Evolutionary conservation across 1,284 basidiomycete species (phyloP), one percentile per base, ranked within the genome.

Genomic region (Rhodotorula sp.): DNA sequence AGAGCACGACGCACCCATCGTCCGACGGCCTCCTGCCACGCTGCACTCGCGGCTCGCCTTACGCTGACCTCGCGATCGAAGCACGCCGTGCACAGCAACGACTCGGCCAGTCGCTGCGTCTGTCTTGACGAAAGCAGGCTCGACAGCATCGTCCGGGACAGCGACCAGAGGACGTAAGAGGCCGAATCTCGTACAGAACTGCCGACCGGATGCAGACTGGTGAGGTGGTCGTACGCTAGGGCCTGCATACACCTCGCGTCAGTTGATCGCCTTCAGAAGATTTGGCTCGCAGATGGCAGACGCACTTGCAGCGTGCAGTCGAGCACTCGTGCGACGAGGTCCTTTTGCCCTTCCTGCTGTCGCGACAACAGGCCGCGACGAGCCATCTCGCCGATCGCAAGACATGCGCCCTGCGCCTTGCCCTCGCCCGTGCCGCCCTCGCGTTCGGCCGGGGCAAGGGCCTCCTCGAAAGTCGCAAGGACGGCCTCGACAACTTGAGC

Each of bases 1-100:
- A 60, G 66, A 63, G 44, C 46, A 55, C 27, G 46, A 82, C 88
- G 82, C 78, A 95, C 93, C 82, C 91, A 90, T 78, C 97, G 85
- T 14, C 97, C 97, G 54, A 98, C 97, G 78, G 91, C 90, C 82
- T 99, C 97, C 81, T 99, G 97, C 80, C 93, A 99, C 7, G 96
- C 93, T 14, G 97, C 97, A 81, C 95, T 98, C 4, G 96, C 94
- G 7, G 97, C 97, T 72, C 97, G 85, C n/a, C 97, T 87, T 61
- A 99, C 93, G 70, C 93, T 91, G 19, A 98, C 89, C 80, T 99
- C 97, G 44, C 97, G 87, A 82, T 99, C 97, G 77, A 90, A 93
- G 52, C 93, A 84, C 0, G 95, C 88, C 8, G 93, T 91, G 16
- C 88, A 86, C 13, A 90, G 88, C 64, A 99, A 85, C 42, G 84